A percentile compares a stretch with the other conserved stretches of the same genome.
These are phyloP conservation scores for Mortierella sp. DNA, from an alignment of 371 early-diverging fungal genomes.

Conservation along the genomic window DNA sequence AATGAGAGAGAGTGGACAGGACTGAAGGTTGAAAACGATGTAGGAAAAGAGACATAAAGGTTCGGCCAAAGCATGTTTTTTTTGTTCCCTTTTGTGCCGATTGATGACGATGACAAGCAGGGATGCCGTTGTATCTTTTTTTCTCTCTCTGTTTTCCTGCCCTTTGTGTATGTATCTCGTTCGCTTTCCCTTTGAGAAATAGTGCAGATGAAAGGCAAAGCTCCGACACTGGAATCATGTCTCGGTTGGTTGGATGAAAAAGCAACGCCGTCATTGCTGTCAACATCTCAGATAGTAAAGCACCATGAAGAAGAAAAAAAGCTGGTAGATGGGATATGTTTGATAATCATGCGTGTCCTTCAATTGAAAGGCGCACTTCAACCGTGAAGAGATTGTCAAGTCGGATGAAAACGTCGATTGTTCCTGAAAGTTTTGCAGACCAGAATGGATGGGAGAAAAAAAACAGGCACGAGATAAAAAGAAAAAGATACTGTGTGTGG, in stretches of 20 bases:
- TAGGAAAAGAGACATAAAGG: constrained; percentile 8
- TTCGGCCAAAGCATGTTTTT: background rate
- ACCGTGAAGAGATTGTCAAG: background rate
- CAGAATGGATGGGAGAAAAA: background rate
- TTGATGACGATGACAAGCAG: constrained; percentile 20
- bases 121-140: background rate
- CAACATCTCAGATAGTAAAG: constrained; percentile 10
- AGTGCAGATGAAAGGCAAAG: constrained; percentile 4
- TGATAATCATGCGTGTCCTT: background rate
- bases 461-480: background rate
- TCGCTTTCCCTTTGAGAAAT: constrained; percentile 1
- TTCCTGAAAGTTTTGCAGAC: background rate
- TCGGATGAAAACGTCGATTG: background rate
- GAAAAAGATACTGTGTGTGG: background rate
- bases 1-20: background rate
- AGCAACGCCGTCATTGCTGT: constrained; percentile 4
- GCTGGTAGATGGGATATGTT: background rate
- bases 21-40: background rate
- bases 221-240: constrained; percentile 17
- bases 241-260: constrained; percentile 1
- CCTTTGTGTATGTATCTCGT: constrained; percentile 4
- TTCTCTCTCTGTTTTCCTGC: background rate
- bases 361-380: background rate
- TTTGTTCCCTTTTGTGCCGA: constrained; percentile 41
- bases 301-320: background rate